phyloP scores from a whole-genome alignment of 805 yeast genomes.

The Cyberlindnera japonica region DNA sequence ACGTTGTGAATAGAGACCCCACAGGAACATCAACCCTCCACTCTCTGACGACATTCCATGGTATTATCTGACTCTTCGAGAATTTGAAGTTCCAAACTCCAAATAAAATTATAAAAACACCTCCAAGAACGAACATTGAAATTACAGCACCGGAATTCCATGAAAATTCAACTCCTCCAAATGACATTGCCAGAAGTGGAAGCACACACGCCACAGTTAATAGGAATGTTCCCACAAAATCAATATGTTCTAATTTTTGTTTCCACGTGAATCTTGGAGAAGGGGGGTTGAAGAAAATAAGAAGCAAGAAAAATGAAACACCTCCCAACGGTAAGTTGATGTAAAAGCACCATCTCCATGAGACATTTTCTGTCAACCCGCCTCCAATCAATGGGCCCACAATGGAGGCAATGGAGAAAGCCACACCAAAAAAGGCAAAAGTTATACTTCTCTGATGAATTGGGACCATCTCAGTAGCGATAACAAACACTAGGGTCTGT shows the following conservation, averaged over 20 bases:
- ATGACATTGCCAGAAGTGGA: slow-evolving; percentile 32
- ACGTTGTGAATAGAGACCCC: slow-evolving; percentile 26
- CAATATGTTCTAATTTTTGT: neutral
- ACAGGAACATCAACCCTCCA: neutral
- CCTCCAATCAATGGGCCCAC: slow-evolving; percentile 68
- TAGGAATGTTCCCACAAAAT: neutral
- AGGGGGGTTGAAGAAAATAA: neutral
- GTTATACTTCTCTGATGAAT: slow-evolving; percentile 24
- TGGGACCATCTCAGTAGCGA: slow-evolving; percentile 46
- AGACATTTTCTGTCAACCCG: slow-evolving; percentile 50
- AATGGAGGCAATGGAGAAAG: slow-evolving; percentile 48
- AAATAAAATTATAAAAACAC: neutral
- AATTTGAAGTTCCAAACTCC: neutral
- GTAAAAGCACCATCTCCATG: slow-evolving; percentile 80
- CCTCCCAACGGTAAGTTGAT: slow-evolving; percentile 67
- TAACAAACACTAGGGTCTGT: slow-evolving; percentile 51
- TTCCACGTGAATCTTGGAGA: neutral
- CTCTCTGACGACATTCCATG: slow-evolving; percentile 13
- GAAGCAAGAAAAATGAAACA: slow-evolving; percentile 39
- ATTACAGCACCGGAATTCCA: slow-evolving; percentile 55
- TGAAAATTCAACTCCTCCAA: slow-evolving; percentile 47
- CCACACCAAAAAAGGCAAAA: slow-evolving; percentile 25
- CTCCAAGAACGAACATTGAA: slow-evolving; percentile 36
- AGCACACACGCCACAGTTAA: neutral
- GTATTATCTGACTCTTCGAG: neutral